Conservation (phyloP, 345 rosid genomes). For the Kandelia obovata region DNA sequence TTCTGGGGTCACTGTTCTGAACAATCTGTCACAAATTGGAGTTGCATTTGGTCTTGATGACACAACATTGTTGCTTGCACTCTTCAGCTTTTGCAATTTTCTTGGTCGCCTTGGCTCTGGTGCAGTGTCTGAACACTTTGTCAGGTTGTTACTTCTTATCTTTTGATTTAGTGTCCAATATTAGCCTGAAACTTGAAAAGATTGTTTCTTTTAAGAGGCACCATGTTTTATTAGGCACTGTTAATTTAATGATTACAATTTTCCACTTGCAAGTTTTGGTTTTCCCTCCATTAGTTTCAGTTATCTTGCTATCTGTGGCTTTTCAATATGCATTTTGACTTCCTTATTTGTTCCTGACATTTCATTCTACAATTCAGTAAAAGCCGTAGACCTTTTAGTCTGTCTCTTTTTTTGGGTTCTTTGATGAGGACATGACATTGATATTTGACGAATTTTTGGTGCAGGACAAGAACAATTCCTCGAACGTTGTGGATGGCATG, state of each 20-base stretch:
- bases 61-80: conserved; percentile 63
- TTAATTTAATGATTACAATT: too few relatives aligned
- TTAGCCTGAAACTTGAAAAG: conserved; percentile 3
- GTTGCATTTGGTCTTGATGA: conserved; percentile 64
- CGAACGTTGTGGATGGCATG: conserved; percentile 76
- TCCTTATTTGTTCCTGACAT: background rate
- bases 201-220: background rate
- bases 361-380: background rate
- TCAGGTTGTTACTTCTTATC: conserved; percentile 44
- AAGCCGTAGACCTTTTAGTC: too few relatives aligned
- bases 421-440: background rate
- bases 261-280: background rate
- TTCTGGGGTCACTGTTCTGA: conserved; percentile 81
- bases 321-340: background rate
- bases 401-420: background rate
- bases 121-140: conserved; percentile 82
- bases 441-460: conserved; percentile 4
- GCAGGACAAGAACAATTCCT: conserved; percentile 68
- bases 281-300: background rate
- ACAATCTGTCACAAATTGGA: conserved; percentile 96
- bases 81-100: conserved; percentile 87
- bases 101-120: conserved; percentile 84
- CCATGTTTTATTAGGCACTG: background rate
- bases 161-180: background rate
- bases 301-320: background rate